phyloP scores from a whole-genome alignment of 1,139 yeast genomes.

The Wickerhamomyces sp. region DNA sequence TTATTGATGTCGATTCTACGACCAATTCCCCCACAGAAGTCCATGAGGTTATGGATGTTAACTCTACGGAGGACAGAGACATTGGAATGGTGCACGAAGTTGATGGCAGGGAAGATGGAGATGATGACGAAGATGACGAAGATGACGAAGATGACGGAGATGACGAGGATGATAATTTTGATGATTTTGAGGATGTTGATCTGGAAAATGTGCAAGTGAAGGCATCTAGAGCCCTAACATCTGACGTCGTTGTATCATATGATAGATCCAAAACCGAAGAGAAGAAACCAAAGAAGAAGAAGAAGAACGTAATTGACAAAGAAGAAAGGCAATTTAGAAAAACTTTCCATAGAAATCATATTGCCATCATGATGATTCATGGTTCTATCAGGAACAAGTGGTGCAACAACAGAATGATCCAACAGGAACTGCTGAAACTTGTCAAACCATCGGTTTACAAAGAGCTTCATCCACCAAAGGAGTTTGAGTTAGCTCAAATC shows the following conservation, averaged over 20 bases:
- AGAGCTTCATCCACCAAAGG: conserved; percentile 42
- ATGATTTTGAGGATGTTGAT: conserved; percentile 37
- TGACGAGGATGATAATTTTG: conserved; percentile 28
- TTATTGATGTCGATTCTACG: conserved; percentile 3
- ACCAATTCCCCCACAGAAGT: conserved; percentile 3
- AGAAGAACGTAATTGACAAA: conserved; percentile 37
- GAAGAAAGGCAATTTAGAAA: conserved; percentile 52
- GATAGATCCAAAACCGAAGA: conserved; percentile 5
- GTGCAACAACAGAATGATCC: conserved; percentile 53
- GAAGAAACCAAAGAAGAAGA: conserved; percentile 14
- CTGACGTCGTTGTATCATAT: conserved; percentile 24
- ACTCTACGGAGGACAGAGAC: not conserved
- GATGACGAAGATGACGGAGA: conserved; percentile 21
- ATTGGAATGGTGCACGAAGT: not conserved
- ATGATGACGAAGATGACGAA: conserved; percentile 34
- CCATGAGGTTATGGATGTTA: not conserved
- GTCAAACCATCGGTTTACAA: conserved; percentile 43
- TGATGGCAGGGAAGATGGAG: conserved; percentile 23
- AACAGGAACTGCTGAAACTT: conserved; percentile 33
- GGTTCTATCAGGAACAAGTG: conserved; percentile 68
- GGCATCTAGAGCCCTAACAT: conserved; percentile 18
- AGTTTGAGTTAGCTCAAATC: conserved; percentile 31
- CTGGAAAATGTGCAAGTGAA: conserved; percentile 27
- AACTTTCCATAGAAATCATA: conserved; percentile 52
- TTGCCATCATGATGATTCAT: conserved; percentile 57